Evolutionary conservation across 768 basidiomycete species (phyloP), one percentile per base, ranked within the genome.

Genomic region (Trametes cinnabarina): DNA sequence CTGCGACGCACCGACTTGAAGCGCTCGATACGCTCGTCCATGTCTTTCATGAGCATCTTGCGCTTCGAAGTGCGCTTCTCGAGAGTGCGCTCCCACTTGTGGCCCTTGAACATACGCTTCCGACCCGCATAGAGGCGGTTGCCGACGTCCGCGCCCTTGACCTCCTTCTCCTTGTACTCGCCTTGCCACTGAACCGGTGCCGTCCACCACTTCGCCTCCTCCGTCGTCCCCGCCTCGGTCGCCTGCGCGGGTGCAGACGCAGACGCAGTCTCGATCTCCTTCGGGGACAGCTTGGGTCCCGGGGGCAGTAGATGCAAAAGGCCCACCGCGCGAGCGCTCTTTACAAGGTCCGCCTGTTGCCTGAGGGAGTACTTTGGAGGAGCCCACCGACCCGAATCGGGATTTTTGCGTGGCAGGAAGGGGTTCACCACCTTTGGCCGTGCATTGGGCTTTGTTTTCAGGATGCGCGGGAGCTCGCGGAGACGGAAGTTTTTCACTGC

Each of bases 91-190:
- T 93, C 87, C 87, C 88, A 92, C 65, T 82, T 88, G 78, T 93
- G 91, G n/a, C 91, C 91, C 78, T 93, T 94, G 83, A 94, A 93
- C 91, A 93, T 93, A 61, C 81, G 77, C 78, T 84, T 88, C 81
- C 82, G 88, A 57, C 79, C 84, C 10, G 86, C 83, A 63, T 93
- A 94, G 63, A 92, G 72, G 53, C 82, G 79, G 61, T 80, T 79
- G 34, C 87, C 87, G 26, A 65, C 78, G 66, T 57, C 85, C 77
- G 49, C 80, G 73, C 55, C 87, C 82, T 55, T 74, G 68, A 69
- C 67, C 47, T 50, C 63, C 59, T 68, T 69, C 63, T 66, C 65
- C 52, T 67, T 66, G 40, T 69, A 47, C 46, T 65, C 66, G 41
- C 72, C 73, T 52, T 68, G 62, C 66, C 68, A 69, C 20, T 63